phyloP scores from a whole-genome alignment of 805 yeast species.

The Suhomyces tanzawaensis region DNA sequence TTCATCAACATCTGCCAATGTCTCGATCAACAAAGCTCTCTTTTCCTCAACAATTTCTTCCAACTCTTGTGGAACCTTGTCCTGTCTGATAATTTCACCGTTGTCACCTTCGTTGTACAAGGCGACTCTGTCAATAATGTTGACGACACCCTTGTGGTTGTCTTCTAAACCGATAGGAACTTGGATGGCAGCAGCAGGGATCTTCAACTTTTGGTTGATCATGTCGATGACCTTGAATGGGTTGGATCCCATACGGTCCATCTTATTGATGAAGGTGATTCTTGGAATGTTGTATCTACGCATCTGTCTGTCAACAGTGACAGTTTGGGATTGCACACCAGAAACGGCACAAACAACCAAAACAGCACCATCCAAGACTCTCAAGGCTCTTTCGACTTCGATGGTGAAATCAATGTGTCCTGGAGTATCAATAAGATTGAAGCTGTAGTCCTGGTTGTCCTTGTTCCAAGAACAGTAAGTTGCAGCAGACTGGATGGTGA shows the following conservation, averaged over 20 bases:
- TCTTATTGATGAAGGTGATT: slow-evolving; percentile 92
- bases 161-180: slow-evolving; percentile 96
- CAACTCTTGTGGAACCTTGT: slow-evolving; percentile 75
- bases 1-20: slow-evolving; percentile 96
- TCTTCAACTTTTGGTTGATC: slow-evolving; percentile 79
- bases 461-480: slow-evolving; percentile 97
- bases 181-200: slow-evolving; percentile 96
- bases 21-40: slow-evolving; percentile 81
- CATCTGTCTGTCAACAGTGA: slow-evolving; percentile 99
- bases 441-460: slow-evolving; percentile 66
- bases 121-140: slow-evolving; percentile 84
- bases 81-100: slow-evolving; percentile 72
- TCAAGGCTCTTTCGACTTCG: slow-evolving; percentile 97
- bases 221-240: slow-evolving; percentile 96
- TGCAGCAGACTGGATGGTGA: slow-evolving; percentile 98
- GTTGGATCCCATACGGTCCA: slow-evolving; percentile 99
- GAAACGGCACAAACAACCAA: slow-evolving; percentile 97
- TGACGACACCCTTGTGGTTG: slow-evolving; percentile 83
- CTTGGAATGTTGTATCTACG: slow-evolving; percentile 96
- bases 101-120: slow-evolving; percentile 85
- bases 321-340: slow-evolving; percentile 98
- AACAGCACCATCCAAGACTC: slow-evolving; percentile 98
- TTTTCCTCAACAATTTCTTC: slow-evolving; percentile 85
- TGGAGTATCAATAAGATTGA: slow-evolving; percentile 96
- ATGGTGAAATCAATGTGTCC: slow-evolving; percentile 99